Conservation (phyloP, 495 filamentous ascomycete genomes). For the Tuber brumale region DNA sequence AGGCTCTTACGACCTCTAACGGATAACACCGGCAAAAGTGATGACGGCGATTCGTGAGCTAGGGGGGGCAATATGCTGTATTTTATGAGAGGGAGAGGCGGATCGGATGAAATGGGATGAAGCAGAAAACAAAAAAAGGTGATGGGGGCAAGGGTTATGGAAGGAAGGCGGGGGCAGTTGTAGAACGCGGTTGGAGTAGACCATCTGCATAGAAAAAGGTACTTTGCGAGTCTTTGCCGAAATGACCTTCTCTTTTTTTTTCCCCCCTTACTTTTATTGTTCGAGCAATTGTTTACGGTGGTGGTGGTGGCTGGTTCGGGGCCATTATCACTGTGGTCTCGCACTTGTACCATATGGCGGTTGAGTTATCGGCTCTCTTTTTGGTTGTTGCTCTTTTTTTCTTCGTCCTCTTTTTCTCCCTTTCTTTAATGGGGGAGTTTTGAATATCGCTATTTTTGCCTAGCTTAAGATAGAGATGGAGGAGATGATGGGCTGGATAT, state of each 20-base stretch:
- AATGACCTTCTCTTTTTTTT: neutral
- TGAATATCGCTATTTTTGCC: neutral
- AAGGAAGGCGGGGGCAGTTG: slow-evolving; percentile 35
- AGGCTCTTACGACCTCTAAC: neutral
- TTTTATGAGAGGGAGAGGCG: neutral
- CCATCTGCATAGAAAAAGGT: slow-evolving; percentile 15
- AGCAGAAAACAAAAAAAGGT: neutral
- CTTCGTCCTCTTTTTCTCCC: neutral
- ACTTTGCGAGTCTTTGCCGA: neutral
- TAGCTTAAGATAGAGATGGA: neutral
- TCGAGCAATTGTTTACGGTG: neutral
- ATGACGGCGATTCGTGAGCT: neutral
- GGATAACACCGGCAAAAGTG: neutral
- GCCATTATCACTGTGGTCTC: neutral
- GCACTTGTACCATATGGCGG: neutral
- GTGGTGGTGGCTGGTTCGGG: neutral
- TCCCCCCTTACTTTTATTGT: neutral
- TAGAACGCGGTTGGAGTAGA: slow-evolving; percentile 12
- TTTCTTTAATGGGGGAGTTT: neutral
- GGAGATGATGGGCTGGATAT: neutral
- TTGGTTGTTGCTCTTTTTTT: neutral
- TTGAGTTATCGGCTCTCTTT: neutral
- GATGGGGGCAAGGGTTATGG: neutral
- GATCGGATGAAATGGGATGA: neutral
- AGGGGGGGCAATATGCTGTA: neutral